phyloP scores from a whole-genome alignment of 2,329 filamentous ascomycete species.

The Pezicula radicicola region DNA sequence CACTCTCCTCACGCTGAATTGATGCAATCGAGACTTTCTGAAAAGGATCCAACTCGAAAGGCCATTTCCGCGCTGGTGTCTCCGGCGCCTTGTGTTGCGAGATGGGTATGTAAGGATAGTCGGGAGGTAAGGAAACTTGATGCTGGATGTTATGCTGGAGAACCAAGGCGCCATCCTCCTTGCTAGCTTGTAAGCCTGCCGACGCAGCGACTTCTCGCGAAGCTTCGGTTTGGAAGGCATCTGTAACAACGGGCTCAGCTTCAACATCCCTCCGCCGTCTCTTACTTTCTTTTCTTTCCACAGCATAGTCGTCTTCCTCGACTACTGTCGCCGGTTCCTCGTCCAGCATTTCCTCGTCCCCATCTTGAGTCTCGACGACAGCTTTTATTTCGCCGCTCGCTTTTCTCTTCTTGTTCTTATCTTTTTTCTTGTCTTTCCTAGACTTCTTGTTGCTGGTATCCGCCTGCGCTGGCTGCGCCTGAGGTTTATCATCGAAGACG shows the following conservation, averaged over 20 bases:
- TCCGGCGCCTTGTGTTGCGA: conserved; percentile 90
- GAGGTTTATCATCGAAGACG: conserved; percentile 70
- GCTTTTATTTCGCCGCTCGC: conserved; percentile 74
- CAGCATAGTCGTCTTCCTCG: conserved; percentile 37
- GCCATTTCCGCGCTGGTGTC: conserved; percentile 78
- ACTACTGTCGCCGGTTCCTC: conserved; percentile 13
- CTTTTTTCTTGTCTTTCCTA: conserved; percentile 44
- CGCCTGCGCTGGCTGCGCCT: conserved; percentile 33
- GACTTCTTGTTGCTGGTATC: conserved; percentile 25
- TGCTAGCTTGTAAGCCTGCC: conserved; percentile 25
- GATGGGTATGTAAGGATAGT: conserved; percentile 93
- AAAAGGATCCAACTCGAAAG: conserved; percentile 95
- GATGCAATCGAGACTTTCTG: conserved; percentile 92
- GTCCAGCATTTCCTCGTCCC: conserved; percentile 61
- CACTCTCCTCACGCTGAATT: conserved; percentile 94
- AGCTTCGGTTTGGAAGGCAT: conserved; percentile 92
- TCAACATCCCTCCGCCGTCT: conserved; percentile 61
- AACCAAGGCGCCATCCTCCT: conserved; percentile 58
- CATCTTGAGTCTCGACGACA: conserved; percentile 52
- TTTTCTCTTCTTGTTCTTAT: conserved; percentile 81
- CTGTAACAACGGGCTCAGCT: conserved; percentile 79
- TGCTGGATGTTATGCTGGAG: conserved; percentile 97
- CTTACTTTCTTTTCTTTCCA: conserved; percentile 53
- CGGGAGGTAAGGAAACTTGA: conserved; percentile 90
- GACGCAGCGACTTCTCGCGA: conserved; percentile 80